Conservation (phyloP, 352 stramenopile species). For the Pythium scleroteichum region DNA sequence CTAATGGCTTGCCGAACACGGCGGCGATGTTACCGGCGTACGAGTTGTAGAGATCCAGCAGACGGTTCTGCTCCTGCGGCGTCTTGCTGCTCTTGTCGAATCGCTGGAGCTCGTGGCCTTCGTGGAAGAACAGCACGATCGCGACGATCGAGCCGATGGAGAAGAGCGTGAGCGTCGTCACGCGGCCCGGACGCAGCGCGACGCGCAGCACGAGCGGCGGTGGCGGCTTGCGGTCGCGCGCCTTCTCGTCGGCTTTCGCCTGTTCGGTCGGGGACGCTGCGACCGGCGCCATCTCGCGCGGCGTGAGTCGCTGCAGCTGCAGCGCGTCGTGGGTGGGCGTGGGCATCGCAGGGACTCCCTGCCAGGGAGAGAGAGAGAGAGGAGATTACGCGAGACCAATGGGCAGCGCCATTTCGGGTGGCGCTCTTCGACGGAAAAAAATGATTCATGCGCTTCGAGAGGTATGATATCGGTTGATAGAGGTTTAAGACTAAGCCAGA, state of each 20-base stretch:
- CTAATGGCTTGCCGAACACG: conserved; percentile 15
- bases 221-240: not conserved
- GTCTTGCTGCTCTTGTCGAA: not conserved
- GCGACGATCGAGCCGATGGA: conserved; percentile 5
- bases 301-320: not conserved
- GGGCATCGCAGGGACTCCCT: not conserved
- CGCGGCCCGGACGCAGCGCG: conserved; percentile 6
- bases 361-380: no score
- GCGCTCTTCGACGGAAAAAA: no score
- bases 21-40: conserved; percentile 14
- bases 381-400: no score
- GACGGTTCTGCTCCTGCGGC: not conserved
- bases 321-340: not conserved
- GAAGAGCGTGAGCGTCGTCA: conserved; percentile 4
- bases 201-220: conserved; percentile 10
- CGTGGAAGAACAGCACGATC: conserved; percentile 1
- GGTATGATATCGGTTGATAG: no score
- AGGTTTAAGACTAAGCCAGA: no score
- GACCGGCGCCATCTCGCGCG: conserved; percentile 2
- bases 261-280: not conserved
- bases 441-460: no score
- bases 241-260: not conserved
- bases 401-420: no score
- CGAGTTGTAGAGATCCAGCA: conserved; percentile 23
- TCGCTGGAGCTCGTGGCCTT: conserved; percentile 3